These are phyloP conservation scores for Trametopsis cervina DNA, from an alignment of 768 basidiomycete species.

Conservation along the genomic window DNA sequence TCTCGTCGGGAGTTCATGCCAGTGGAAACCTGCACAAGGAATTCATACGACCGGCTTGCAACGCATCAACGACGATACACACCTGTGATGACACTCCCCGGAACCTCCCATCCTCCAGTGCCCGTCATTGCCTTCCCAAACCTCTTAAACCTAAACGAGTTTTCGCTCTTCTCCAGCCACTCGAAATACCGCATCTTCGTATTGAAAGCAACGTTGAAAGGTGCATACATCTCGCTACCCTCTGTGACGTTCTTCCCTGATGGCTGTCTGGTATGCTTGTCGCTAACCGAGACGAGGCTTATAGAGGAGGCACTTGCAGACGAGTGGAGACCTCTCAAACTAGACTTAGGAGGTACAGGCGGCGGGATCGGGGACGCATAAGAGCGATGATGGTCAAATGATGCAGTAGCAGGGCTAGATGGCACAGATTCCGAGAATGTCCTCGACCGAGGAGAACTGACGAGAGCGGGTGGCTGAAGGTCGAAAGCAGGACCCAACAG, in stretches of 20 bases:
- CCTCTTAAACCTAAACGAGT: slow-evolving; percentile 43
- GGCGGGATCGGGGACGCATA: slow-evolving; percentile 1
- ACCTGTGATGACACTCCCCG: slow-evolving; percentile 24
- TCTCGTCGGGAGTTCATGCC: slow-evolving; percentile 42
- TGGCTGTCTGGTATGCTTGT: not conserved
- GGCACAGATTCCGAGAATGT: slow-evolving; percentile 2
- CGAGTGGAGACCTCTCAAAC: not conserved
- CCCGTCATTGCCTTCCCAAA: slow-evolving; percentile 76
- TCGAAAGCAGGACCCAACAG: slow-evolving; percentile 11
- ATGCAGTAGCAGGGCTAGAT: not conserved
- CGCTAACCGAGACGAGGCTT: not conserved
- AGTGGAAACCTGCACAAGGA: slow-evolving; percentile 44
- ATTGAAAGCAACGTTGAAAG: slow-evolving; percentile 69
- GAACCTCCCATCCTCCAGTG: slow-evolving; percentile 60
- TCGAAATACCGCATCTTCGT: slow-evolving; percentile 48
- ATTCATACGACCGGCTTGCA: not conserved
- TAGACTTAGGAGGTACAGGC: slow-evolving; percentile 5
- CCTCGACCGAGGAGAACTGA: slow-evolving; percentile 3
- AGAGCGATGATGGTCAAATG: not conserved
- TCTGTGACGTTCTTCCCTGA: not conserved
- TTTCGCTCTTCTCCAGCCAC: slow-evolving; percentile 62
- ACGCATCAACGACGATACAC: not conserved
- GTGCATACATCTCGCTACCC: slow-evolving; percentile 40
- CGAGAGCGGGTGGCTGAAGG: slow-evolving; percentile 2
- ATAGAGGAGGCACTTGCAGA: not conserved